phyloP scores from a whole-genome alignment of 2,329 filamentous ascomycete species.

The Pyrenochaeta sp. region DNA sequence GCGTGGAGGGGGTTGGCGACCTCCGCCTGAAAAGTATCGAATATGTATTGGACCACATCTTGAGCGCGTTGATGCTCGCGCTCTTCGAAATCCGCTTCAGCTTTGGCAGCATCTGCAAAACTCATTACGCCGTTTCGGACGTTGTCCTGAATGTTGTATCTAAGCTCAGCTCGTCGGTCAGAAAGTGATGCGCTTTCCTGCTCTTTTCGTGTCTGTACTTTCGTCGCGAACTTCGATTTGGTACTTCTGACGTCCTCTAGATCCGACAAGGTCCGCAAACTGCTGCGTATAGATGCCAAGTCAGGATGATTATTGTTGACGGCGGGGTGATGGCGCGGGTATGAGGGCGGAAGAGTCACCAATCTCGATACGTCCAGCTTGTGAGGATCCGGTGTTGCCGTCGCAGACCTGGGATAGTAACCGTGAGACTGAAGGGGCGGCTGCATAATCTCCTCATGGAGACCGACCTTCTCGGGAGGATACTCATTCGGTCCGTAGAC shows the following conservation, averaged over 20 bases:
- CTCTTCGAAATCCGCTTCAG: slow-evolving; percentile 76
- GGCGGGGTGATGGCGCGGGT: slow-evolving; percentile 92
- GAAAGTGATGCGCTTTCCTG: slow-evolving; percentile 61
- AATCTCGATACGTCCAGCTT: slow-evolving; percentile 88
- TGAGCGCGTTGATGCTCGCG: slow-evolving; percentile 76
- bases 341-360: slow-evolving; percentile 91
- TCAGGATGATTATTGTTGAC: slow-evolving; percentile 96
- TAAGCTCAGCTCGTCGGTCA: slow-evolving; percentile 72
- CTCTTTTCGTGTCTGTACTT: slow-evolving; percentile 65
- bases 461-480: slow-evolving; percentile 70
- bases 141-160: slow-evolving; percentile 78
- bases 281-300: slow-evolving; percentile 76
- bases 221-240: slow-evolving; percentile 63
- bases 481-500: slow-evolving; percentile 66
- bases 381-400: slow-evolving; percentile 58
- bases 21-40: slow-evolving; percentile 82
- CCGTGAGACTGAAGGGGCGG: slow-evolving; percentile 51
- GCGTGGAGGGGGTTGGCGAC: slow-evolving; percentile 87
- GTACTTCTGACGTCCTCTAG: slow-evolving; percentile 74
- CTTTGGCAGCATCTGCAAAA: slow-evolving; percentile 82
- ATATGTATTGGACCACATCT: slow-evolving; percentile 78
- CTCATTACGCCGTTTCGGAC: slow-evolving; percentile 80
- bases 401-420: slow-evolving; percentile 46
- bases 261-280: slow-evolving; percentile 77
- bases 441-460: slow-evolving; percentile 56